Evolutionary conservation across 495 filamentous ascomycete genomes (phyloP), one percentile per base, ranked within the genome.

Genomic region (Pyronema domesticum): DNA sequence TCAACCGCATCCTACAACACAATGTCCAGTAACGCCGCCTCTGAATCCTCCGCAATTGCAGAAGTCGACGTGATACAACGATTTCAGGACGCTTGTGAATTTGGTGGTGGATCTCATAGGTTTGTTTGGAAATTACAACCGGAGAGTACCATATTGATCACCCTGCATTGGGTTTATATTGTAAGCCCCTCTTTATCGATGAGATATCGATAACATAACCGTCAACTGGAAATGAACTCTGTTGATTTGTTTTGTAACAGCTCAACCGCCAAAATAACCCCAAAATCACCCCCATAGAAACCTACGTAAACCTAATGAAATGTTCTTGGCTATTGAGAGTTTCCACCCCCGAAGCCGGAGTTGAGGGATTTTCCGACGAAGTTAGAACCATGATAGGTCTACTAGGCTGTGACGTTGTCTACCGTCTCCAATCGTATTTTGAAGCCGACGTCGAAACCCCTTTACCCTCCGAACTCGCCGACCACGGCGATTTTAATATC

Each of bases 261-360:
- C 43, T 61, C 7, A 56, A 9, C 13, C 23, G 14, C 23, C 37
- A 48, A 1, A 52, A 47, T 11, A 19, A 43, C 30, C 30, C 13
- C 17, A 33, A 53, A 17, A 37, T 53, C 6, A 18, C 55, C 8
- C 54, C 55, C 9, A 52, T 51, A 1, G 48, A 49, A 47, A 34
- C 58, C n/a, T 63, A 61, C 18, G 46, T 63, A n/a, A 63, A 63
- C 53, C 37, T 63, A 0, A 55, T 63, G 43, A 63, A 63, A 37
- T 55, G 58, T 34, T 55, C 58, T 1, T 63, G 60, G 60, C 39
- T 63, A 18, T 40, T 63, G 19, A 14, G 33, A 15, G 47, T 56
- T 9, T 23, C 48, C 7, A 57, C 34, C 10, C 37, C 48, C 10
- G 19, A 52, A 9, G 40, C 37, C 1, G 53, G 43, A 6, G 44